phyloP scores from a whole-genome alignment of 768 basidiomycete species.

The Rhizopogon vulgaris region DNA sequence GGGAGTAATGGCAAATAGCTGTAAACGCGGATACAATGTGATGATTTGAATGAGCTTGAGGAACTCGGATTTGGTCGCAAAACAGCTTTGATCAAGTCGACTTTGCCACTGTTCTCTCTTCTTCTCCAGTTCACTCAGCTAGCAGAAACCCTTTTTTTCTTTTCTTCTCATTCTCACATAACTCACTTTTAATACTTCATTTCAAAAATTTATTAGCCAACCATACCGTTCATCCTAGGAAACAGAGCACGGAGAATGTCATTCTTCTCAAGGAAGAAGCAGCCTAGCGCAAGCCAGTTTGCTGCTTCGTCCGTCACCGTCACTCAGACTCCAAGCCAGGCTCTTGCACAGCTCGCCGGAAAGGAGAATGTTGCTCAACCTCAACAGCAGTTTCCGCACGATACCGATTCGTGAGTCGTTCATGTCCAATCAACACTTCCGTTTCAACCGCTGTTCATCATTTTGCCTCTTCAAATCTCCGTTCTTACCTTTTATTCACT shows the following conservation, averaged over 20 bases:
- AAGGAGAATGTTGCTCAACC: slow-evolving; percentile 23
- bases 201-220: slow-evolving; percentile 23
- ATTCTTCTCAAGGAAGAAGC: slow-evolving; percentile 90
- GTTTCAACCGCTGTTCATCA: not conserved
- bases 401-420: slow-evolving; percentile 32
- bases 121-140: too few relatives aligned
- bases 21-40: too few relatives aligned
- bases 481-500: not conserved
- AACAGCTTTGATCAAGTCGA: too few relatives aligned
- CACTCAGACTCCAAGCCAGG: slow-evolving; percentile 61
- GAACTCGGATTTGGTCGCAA: too few relatives aligned
- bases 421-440: slow-evolving; percentile 1
- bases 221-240: slow-evolving; percentile 66
- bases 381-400: slow-evolving; percentile 14
- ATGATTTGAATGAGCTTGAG: too few relatives aligned
- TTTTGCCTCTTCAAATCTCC: not conserved
- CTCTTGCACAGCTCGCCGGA: slow-evolving; percentile 51
- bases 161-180: not conserved
- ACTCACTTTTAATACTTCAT: not conserved
- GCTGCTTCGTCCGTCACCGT: slow-evolving; percentile 44
- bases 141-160: not conserved
- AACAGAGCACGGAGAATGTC: slow-evolving; percentile 74
- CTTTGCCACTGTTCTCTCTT: too few relatives aligned
- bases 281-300: slow-evolving; percentile 43
- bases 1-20: too few relatives aligned